A percentile compares a stretch with the other conserved stretches of the same genome.
Conservation (phyloP, 306 rosid species). For the Cucurbita pepo region DNA sequence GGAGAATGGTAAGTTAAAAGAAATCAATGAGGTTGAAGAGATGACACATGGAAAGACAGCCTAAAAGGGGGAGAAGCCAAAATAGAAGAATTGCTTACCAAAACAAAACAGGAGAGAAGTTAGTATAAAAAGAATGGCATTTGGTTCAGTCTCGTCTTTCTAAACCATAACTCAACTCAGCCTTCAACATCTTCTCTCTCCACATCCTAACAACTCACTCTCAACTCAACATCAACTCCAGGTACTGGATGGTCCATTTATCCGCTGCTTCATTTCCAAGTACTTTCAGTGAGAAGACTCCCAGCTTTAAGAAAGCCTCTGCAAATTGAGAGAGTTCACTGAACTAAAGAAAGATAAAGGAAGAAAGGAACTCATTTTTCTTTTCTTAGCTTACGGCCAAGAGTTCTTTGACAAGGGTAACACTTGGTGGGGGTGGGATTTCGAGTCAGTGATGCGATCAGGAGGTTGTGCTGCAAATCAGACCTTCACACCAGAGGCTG, state of each 20-base stretch:
- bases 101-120: background rate
- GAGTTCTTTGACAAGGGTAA: slow-evolving; percentile 12
- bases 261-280: background rate
- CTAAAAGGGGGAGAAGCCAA: slow-evolving; percentile 2
- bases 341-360: background rate
- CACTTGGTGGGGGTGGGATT: slow-evolving; percentile 48
- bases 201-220: background rate
- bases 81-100: background rate
- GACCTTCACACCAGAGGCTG: slow-evolving; percentile 98
- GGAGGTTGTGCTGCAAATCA: slow-evolving; percentile 72
- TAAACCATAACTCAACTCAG: background rate
- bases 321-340: background rate
- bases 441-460: slow-evolving; percentile 73
- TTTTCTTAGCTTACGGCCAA: slow-evolving; percentile 1
- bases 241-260: background rate
- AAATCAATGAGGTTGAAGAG: background rate
- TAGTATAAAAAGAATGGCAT: background rate
- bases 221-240: background rate
- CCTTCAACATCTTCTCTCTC: background rate
- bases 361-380: background rate
- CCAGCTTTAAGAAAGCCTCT: background rate
- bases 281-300: background rate
- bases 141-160: background rate
- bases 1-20: background rate
- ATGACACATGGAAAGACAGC: background rate